Percentiles rank a stretch among this genome's conserved stretches.
phyloP scores from a whole-genome alignment of 768 basidiomycete species.

The Boletus vinaceobasis region DNA sequence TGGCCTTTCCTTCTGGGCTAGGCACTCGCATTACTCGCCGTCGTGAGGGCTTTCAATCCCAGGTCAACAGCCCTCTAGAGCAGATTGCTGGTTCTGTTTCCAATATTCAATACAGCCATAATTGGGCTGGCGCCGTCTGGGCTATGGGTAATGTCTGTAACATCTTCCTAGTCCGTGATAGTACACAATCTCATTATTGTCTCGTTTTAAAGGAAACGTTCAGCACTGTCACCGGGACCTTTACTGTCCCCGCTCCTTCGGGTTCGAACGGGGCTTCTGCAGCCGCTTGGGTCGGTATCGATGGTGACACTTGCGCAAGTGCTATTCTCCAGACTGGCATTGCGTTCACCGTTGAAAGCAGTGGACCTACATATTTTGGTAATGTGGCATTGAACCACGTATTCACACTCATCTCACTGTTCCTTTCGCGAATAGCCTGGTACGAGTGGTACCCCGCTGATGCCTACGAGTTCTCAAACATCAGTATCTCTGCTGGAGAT shows the following conservation, averaged over 20 bases:
- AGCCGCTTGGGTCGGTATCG: constrained; percentile 13
- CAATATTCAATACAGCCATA: not conserved
- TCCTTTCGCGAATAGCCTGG: constrained; percentile 1
- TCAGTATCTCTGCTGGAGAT: constrained; percentile 8
- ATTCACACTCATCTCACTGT: not conserved
- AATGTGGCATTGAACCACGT: not conserved
- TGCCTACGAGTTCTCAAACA: not conserved
- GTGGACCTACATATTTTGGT: not conserved
- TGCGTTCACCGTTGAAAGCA: not conserved
- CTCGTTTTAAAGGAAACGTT: constrained; percentile 6
- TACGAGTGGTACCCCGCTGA: constrained; percentile 7
- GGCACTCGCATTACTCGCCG: not conserved
- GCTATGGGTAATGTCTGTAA: not conserved
- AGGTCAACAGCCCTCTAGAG: not conserved
- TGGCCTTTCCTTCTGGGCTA: not conserved
- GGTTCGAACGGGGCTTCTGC: not conserved
- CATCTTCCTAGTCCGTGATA: not conserved
- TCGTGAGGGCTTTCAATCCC: not conserved
- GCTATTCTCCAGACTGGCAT: constrained; percentile 9
- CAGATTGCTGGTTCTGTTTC: not conserved
- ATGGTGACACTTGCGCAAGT: not conserved
- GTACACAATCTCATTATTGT: not conserved
- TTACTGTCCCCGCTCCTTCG: constrained; percentile 2
- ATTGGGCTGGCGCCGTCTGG: constrained; percentile 13
- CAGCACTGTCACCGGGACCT: constrained; percentile 4